These are phyloP conservation scores for Backusella parvicylindrica DNA, from an alignment of 192 early-diverging fungal genomes.

Conservation along the genomic window DNA sequence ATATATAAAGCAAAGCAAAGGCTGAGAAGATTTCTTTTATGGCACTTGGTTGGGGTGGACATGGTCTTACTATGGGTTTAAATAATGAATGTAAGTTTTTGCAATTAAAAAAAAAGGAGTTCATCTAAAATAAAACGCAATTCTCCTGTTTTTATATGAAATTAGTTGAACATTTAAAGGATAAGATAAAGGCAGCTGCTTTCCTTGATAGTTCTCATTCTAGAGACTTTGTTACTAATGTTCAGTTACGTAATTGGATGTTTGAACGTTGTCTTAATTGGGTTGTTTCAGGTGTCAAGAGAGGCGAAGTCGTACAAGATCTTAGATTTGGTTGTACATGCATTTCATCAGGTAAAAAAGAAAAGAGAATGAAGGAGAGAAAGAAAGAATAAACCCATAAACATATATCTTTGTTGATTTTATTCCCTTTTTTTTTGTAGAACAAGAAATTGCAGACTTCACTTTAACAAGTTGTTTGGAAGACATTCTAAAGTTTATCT, in stretches of 20 bases:
- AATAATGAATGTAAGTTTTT: conserved; percentile 25
- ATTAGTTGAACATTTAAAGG: conserved; percentile 23
- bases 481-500: conserved; percentile 22
- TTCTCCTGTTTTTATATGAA: background rate
- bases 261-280: conserved; percentile 21
- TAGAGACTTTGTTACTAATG: conserved; percentile 4
- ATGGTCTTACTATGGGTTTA: conserved; percentile 13
- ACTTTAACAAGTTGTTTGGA: conserved; percentile 6
- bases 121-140: background rate
- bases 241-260: conserved; percentile 18
- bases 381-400: too few species aligned
- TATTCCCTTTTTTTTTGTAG: conserved; percentile 7
- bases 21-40: conserved; percentile 18
- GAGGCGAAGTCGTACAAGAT: background rate
- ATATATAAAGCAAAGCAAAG: background rate
- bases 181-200: conserved; percentile 9
- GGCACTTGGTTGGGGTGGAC: conserved; percentile 29
- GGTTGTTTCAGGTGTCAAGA: background rate
- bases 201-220: conserved; percentile 18
- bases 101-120: too few species aligned
- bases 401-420: too few species aligned
- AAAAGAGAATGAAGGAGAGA: background rate
- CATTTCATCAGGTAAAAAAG: conserved; percentile 18
- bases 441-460: conserved; percentile 24
- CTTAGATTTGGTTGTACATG: conserved; percentile 23